Evolutionary conservation across 257 asterid species (phyloP), one percentile per base, ranked within the genome.

Genomic region (Vinca minor): DNA sequence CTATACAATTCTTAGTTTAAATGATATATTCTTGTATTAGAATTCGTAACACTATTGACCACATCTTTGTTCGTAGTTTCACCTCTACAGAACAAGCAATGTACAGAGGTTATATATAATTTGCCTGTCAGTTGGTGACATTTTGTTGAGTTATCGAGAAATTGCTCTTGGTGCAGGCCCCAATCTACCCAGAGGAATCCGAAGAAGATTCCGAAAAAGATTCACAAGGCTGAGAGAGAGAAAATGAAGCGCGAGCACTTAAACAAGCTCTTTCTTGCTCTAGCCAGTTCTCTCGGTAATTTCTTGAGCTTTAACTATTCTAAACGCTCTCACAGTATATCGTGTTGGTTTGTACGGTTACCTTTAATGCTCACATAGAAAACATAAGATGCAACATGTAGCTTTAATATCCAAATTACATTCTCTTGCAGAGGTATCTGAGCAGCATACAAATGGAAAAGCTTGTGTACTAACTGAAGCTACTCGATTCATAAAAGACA

Each of bases 161-260:
- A 62, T 4, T 47, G 57, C 46, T 53, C 17, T 53, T 67, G n/a
- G 34, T 73, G 26, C 79, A 84, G 86, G 70, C 63, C 75, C 45
- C 71, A 66, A 55, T 68, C 78, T 10, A 60, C 71, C 64, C 76
- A 77, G 78, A n/a, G n/a, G n/a, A n/a, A n/a, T n/a, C n/a, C n/a
- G n/a, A 81, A 82, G 53, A 82, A 73, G 75, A 69, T 79, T 60
- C 87, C 84, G 3, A 87, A 71, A 72, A 77, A 85, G 67, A 64
- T 79, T 66, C 85, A 81, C 78, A 87, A 87, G 75, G 74, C 92
- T 4, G 86, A 82, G 83, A 87, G 89, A 69, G 95, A 84, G 79
- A 87, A 75, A 71, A 67, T 81, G 83, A 87, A 81, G 79, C 91
- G 89, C 2, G 84, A 83, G 54, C 81, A 78, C 67, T 62, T 82